phyloP scores from a whole-genome alignment of 306 rosid species.

The Cucurbita argyrosperma region DNA sequence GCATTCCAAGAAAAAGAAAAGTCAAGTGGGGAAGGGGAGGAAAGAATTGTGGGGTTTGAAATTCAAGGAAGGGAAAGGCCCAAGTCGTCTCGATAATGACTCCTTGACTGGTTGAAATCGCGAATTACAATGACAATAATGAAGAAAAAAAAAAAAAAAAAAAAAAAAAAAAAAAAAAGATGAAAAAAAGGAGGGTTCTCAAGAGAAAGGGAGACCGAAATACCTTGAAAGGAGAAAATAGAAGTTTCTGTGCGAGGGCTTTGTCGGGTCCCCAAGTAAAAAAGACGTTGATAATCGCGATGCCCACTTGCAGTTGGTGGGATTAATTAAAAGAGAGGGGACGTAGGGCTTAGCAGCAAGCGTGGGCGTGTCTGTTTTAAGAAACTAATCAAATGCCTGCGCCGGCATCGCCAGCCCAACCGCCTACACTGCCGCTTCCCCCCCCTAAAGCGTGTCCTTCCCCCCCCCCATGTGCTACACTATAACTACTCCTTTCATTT shows the following conservation, averaged over 20 bases:
- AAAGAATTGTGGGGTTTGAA: not conserved
- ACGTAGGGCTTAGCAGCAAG: not conserved
- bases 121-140: not conserved
- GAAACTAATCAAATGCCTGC: conserved; percentile 7
- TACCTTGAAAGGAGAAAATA: conserved; percentile 3
- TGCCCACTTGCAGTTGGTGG: not conserved
- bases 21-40: not conserved
- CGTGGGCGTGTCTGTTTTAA: not conserved
- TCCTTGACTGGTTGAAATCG: not conserved
- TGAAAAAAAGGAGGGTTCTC: not conserved
- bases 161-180: no score
- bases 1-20: not conserved
- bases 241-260: conserved; percentile 8
- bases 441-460: not conserved
- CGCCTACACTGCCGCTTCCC: conserved; percentile 5
- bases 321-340: not conserved
- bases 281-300: not conserved
- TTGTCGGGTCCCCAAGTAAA: not conserved
- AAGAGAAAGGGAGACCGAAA: not conserved
- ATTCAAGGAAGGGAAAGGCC: not conserved
- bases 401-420: conserved; percentile 8
- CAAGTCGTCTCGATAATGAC: not conserved
- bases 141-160: no score
- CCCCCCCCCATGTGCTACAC: not conserved
- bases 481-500: no score